phyloP scores from a whole-genome alignment of 306 rosid genomes.

The Acacia confusa region DNA sequence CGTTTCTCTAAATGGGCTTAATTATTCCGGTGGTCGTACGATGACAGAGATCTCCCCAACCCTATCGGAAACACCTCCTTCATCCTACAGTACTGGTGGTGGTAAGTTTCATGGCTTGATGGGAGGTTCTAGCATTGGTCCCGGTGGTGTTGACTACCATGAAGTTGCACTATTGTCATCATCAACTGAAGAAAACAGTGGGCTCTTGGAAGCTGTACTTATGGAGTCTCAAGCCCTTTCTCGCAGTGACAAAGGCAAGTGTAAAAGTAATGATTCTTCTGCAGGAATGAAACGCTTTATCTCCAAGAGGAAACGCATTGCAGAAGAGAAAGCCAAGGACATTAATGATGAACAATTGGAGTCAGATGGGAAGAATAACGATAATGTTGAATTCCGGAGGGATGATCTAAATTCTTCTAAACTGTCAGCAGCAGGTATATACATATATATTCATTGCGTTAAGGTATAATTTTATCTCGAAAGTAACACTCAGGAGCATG shows the following conservation, averaged over 20 bases:
- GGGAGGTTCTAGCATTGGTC: constrained; percentile 33
- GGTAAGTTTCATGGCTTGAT: constrained; percentile 40
- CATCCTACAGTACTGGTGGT: constrained; percentile 42
- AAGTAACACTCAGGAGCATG: no score
- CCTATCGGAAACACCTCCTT: constrained; percentile 55
- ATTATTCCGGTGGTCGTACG: constrained; percentile 9
- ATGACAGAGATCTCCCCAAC: constrained; percentile 54
- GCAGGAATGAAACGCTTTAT: background rate
- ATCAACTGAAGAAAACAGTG: constrained; percentile 42
- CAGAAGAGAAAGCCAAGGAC: constrained; percentile 25
- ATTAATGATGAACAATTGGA: background rate
- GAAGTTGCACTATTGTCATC: constrained; percentile 24
- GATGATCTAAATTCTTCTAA: constrained; percentile 47
- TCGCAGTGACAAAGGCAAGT: constrained; percentile 27
- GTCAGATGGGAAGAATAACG: constrained; percentile 27
- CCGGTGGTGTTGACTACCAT: constrained; percentile 13
- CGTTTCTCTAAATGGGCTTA: constrained; percentile 35
- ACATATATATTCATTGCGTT: background rate
- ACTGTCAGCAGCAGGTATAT: constrained; percentile 51
- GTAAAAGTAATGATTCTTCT: constrained; percentile 32
- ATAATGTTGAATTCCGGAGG: constrained; percentile 32
- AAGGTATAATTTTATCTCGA: no score
- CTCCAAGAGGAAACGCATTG: constrained; percentile 42
- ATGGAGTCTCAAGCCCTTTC: constrained; percentile 46
- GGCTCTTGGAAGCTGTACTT: constrained; percentile 63